Conservation (phyloP, 305 asterid genomes). For the Plantago rigida region DNA sequence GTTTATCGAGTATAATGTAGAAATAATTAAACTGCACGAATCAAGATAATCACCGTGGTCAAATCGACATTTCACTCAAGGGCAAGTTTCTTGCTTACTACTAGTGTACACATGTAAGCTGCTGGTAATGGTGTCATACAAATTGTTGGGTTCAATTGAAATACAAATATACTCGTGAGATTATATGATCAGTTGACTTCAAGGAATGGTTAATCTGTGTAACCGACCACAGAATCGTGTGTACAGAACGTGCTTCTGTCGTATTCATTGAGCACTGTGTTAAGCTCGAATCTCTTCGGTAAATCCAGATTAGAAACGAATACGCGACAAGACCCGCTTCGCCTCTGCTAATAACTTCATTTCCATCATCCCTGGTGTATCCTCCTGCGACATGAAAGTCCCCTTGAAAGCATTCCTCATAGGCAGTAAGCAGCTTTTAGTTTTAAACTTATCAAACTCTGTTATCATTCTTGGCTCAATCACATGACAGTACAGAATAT, state of each 20-base stretch:
- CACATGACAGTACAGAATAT: background rate
- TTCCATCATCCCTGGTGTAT: slow-evolving; percentile 19
- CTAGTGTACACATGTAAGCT: no score
- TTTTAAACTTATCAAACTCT: slow-evolving; percentile 8
- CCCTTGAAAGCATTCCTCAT: slow-evolving; percentile 24
- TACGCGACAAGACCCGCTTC: slow-evolving; percentile 27
- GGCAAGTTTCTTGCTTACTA: no score
- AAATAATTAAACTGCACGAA: no score
- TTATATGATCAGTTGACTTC: background rate
- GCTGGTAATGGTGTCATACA: no score
- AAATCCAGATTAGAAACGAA: slow-evolving; percentile 31
- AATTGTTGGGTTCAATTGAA: no score
- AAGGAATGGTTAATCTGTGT: slow-evolving; percentile 32
- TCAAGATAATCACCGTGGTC: no score
- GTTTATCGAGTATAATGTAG: no score
- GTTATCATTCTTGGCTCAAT: slow-evolving; percentile 23
- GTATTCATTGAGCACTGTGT: slow-evolving; percentile 21
- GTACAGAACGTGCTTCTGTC: slow-evolving; percentile 21
- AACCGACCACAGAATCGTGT: slow-evolving; percentile 26
- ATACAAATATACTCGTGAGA: no score
- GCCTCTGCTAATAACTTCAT: slow-evolving; percentile 18
- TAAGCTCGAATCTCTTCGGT: slow-evolving; percentile 25
- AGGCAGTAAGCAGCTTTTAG: slow-evolving; percentile 13
- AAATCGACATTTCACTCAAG: no score
- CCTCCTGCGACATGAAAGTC: slow-evolving; percentile 29